Evolutionary conservation across 2,329 filamentous ascomycete species (phyloP).

Genomic region (Camillea tinctor): DNA sequence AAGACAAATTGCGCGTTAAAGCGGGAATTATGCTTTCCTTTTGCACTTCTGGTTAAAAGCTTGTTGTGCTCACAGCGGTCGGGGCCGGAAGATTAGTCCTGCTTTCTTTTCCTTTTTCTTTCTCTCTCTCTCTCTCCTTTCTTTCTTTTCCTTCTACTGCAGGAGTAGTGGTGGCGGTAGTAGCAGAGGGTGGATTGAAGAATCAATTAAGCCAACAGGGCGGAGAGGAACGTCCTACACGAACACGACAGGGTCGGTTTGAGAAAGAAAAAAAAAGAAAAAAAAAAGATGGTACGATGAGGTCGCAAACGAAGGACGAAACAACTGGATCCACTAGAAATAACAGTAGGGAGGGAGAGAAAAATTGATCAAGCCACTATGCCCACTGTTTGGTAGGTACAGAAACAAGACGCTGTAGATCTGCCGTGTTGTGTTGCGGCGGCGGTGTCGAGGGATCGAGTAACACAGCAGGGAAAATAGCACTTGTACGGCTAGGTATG

Average conservation of each 20-base stretch:
- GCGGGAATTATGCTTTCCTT: conserved; percentile 8
- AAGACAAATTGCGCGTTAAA: conserved; percentile 4
- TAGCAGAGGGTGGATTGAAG: background rate
- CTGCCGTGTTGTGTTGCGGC: background rate
- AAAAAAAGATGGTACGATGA: conserved; percentile 11
- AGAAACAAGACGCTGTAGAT: background rate
- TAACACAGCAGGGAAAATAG: conserved; percentile 4
- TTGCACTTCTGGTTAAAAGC: conserved; percentile 5
- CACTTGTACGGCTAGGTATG: conserved; percentile 1
- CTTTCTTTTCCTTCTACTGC: no score
- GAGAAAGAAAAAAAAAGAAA: no score
- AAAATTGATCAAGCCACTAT: background rate
- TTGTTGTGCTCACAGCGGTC: conserved; percentile 7
- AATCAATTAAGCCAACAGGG: conserved; percentile 17
- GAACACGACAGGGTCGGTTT: conserved; percentile 8
- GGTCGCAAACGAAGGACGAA: conserved; percentile 17
- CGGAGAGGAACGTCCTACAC: background rate
- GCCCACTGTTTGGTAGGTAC: conserved; percentile 1
- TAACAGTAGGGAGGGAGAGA: conserved; percentile 11
- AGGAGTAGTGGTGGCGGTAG: no score
- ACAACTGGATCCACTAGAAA: conserved; percentile 16
- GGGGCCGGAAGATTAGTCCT: conserved; percentile 1
- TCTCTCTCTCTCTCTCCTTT: no score
- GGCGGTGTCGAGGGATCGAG: conserved; percentile 3
- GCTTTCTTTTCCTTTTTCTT: conserved; percentile 1